Evolutionary conservation across 1,284 basidiomycete genomes (phyloP).

Genomic region (Leccinum fallax): DNA sequence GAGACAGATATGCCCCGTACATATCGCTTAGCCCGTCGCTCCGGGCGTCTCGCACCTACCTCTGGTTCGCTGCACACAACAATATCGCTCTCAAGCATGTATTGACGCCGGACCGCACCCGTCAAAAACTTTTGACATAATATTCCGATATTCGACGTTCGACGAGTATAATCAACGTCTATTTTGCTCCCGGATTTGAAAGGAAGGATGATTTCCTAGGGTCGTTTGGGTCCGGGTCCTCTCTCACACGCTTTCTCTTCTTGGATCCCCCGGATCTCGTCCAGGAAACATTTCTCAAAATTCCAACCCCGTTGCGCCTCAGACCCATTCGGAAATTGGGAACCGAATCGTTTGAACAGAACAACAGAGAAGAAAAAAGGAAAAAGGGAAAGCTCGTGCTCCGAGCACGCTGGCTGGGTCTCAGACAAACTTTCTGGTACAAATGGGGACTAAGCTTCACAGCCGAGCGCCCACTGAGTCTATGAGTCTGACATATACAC

Average conservation of each 20-base stretch:
- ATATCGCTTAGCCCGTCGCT: background rate
- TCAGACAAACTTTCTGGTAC: background rate
- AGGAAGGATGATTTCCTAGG: background rate
- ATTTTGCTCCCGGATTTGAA: slow-evolving; percentile 2
- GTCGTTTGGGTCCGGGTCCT: slow-evolving; percentile 12
- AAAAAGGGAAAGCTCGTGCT: background rate
- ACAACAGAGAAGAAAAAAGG: background rate
- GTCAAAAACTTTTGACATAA: background rate
- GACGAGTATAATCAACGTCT: slow-evolving; percentile 13
- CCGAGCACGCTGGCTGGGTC: background rate
- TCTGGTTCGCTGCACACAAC: background rate
- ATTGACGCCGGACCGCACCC: background rate
- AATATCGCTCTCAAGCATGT: slow-evolving; percentile 2
- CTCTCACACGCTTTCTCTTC: background rate
- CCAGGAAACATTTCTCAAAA: slow-evolving; percentile 1
- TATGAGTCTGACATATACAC: slow-evolving; percentile 18
- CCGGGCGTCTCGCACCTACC: background rate
- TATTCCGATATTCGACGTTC: slow-evolving; percentile 3
- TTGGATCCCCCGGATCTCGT: slow-evolving; percentile 4
- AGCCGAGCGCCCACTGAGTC: background rate
- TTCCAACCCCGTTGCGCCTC: background rate
- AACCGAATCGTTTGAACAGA: slow-evolving; percentile 1
- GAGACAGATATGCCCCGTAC: slow-evolving; percentile 6
- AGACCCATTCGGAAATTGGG: slow-evolving; percentile 26
- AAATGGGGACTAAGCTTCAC: background rate